Evolutionary conservation across 176 grass and related monocot species (phyloP), one percentile per base, ranked within the genome.

Genomic region (Eleusine coracana): DNA sequence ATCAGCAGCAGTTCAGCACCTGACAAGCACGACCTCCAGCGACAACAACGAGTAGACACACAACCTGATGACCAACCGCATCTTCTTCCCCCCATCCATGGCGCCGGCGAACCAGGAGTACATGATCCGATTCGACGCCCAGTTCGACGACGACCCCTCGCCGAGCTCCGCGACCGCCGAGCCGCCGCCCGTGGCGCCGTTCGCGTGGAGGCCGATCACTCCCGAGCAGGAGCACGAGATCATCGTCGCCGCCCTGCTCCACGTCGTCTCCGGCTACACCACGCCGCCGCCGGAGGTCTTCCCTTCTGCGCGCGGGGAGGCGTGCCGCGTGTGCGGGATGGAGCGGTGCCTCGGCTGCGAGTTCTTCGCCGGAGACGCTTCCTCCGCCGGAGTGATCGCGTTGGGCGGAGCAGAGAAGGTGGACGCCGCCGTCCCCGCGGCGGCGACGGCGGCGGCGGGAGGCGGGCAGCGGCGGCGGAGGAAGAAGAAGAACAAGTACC

Each of bases 401-500:
- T 63, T 70, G 48, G 76, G 36, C 34, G 46, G 68, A 4, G 74
- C 49, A 2, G 75, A 73, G 17, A 37, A 1, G 23, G 3, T 14
- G 0, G 36, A 34, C 31, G 1, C 17, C 0, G 4, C 25, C 1
- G 27, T 25, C 8, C 31, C 75, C 0, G 37, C 54, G 31, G 48
- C 27, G 2, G 21, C 18, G 1, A 34, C 31, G 31, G 31, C 54
- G 31, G 4, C 23, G 3, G 20, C 29, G 7, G 9, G 10, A 11
- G 52, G 45, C 4, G 69, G 54, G 73, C 79, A 90, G 69, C 68
- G 88, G 79, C 42, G 21, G 54, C 73, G 85, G 65, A 37, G 86
- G 71, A 82, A 73, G 39, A 97, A 91, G 66, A 97, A 94, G 90
- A 97, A 85, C 79, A 90, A 80, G 80, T 98, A 93, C 87, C 80